Evolutionary conservation across 768 basidiomycete genomes (phyloP).

Genomic region (Russula lepida): DNA sequence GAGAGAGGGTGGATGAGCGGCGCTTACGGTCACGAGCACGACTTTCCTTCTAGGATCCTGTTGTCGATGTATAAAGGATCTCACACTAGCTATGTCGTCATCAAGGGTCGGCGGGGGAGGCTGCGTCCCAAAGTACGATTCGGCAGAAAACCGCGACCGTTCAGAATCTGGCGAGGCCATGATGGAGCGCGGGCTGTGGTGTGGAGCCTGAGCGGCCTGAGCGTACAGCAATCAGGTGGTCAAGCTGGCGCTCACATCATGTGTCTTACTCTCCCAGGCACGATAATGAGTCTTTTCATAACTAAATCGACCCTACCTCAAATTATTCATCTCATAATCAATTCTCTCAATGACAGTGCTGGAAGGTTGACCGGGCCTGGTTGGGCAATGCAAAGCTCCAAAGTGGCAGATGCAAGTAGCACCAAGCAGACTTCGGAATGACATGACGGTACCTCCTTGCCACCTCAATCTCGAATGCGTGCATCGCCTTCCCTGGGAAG

Average conservation of each 20-base stretch:
- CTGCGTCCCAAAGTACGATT: slow-evolving; percentile 86
- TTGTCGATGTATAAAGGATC: slow-evolving; percentile 65
- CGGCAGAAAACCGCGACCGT: slow-evolving; percentile 57
- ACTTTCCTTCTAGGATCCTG: slow-evolving; percentile 57
- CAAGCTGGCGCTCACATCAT: background rate
- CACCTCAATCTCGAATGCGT: background rate
- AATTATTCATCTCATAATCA: background rate
- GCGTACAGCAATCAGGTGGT: background rate
- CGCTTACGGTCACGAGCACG: slow-evolving; percentile 86
- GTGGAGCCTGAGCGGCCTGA: background rate
- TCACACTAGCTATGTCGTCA: slow-evolving; percentile 53
- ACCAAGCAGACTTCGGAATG: background rate
- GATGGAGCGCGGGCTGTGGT: background rate
- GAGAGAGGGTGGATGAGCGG: background rate
- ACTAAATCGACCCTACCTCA: background rate
- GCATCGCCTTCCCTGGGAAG: background rate
- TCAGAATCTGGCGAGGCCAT: slow-evolving; percentile 6
- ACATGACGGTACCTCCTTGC: background rate
- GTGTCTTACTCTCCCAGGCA: background rate
- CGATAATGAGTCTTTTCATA: background rate
- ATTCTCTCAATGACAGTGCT: background rate
- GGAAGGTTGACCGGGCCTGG: background rate
- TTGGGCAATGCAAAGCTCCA: background rate
- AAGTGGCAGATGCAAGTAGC: background rate
- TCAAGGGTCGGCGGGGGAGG: slow-evolving; percentile 66